phyloP scores from a whole-genome alignment of 176 grass and related monocot genomes.

The Miscanthus lutarioriparius region DNA sequence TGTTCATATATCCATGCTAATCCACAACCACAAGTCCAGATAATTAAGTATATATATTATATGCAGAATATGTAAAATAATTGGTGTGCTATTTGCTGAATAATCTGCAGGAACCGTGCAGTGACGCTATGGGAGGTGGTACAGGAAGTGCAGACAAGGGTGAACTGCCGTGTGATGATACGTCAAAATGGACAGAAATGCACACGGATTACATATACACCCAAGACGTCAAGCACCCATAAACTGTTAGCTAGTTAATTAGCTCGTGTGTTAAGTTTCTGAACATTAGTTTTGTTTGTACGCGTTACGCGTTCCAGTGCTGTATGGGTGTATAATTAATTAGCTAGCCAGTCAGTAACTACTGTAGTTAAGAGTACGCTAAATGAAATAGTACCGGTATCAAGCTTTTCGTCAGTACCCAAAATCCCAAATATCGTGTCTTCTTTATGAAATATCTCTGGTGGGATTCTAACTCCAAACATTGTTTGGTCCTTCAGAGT shows the following conservation, averaged over 20 bases:
- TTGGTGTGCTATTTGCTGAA: not conserved
- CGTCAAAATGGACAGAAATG: slow-evolving; percentile 41
- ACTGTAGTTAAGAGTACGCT: not conserved
- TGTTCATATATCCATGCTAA: too few species aligned
- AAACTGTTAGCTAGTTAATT: not conserved
- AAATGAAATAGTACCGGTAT: not conserved
- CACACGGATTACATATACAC: slow-evolving; percentile 68
- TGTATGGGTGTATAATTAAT: slow-evolving; percentile 17
- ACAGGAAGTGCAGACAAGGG: not conserved
- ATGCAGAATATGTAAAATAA: not conserved
- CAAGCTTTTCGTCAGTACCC: not conserved
- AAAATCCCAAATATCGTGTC: too few species aligned
- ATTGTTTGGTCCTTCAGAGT: too few species aligned
- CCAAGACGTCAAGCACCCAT: slow-evolving; percentile 42
- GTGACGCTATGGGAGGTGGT: not conserved
- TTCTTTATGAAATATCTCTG: too few species aligned
- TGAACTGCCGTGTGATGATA: not conserved
- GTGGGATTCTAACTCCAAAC: too few species aligned
- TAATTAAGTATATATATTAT: too few species aligned
- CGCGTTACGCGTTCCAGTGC: not conserved
- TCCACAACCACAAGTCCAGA: too few species aligned
- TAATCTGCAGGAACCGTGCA: slow-evolving; percentile 36
- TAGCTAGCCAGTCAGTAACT: not conserved
- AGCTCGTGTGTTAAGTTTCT: not conserved
- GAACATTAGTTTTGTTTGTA: not conserved